Conservation (phyloP, 2,329 filamentous ascomycete genomes). For the Magnaporthiopsis rhizophila region DNA sequence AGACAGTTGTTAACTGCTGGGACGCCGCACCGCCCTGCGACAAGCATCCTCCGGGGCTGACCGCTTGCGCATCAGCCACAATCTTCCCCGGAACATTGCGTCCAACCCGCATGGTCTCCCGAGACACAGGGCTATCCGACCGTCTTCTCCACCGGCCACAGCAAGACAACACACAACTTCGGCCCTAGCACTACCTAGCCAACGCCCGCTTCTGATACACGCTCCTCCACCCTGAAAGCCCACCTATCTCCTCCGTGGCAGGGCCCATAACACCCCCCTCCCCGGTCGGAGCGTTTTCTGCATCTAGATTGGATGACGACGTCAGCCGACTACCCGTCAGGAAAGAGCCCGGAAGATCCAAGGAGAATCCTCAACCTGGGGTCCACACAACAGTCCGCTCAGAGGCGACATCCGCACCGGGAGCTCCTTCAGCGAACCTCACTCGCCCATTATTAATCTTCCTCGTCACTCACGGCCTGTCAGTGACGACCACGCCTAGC, state of each 20-base stretch:
- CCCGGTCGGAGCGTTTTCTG: constrained; percentile 4
- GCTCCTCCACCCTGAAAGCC: neutral
- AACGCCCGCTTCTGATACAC: neutral
- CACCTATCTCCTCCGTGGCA: neutral
- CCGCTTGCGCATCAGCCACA: neutral
- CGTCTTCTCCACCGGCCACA: neutral
- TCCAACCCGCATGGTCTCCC: neutral
- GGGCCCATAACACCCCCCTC: neutral
- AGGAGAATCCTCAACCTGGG: neutral
- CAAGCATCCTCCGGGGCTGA: neutral
- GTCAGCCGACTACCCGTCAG: constrained; percentile 3
- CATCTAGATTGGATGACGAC: neutral
- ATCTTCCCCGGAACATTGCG: neutral
- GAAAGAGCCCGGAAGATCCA: constrained; percentile 3
- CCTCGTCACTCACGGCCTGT: neutral
- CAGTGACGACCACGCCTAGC: neutral
- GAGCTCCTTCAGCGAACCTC: neutral
- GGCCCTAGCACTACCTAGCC: neutral
- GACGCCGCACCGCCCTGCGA: neutral
- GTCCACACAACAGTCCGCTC: neutral
- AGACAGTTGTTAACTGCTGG: neutral
- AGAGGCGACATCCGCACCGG: neutral
- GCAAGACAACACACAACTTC: neutral
- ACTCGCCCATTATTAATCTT: constrained; percentile 6
- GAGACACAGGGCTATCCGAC: neutral